Percentiles rank a stretch among this genome's conserved stretches.
Conservation (phyloP, 2,329 filamentous ascomycete species). For the Pyrenochaeta sp. region DNA sequence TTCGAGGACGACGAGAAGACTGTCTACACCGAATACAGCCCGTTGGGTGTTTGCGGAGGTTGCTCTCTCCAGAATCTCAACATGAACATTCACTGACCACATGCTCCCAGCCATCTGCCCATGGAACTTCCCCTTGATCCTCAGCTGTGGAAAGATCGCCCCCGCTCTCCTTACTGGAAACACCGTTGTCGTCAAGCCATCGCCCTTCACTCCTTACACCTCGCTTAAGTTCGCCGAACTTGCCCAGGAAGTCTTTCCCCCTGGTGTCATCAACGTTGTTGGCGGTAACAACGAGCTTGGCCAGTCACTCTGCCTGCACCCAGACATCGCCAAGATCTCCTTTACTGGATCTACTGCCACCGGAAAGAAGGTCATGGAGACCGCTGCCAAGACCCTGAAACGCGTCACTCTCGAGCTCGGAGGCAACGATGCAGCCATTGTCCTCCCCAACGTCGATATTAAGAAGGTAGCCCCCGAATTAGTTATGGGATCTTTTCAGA, state of each 20-base stretch:
- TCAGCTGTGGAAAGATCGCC: constrained; percentile 62
- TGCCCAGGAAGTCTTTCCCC: constrained; percentile 64
- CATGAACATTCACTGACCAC: background rate
- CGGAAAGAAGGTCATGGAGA: constrained; percentile 67
- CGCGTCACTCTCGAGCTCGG: constrained; percentile 68
- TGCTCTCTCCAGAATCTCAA: background rate
- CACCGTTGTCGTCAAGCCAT: constrained; percentile 64
- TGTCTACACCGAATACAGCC: constrained; percentile 55
- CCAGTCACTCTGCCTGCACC: constrained; percentile 65
- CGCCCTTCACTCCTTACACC: constrained; percentile 65
- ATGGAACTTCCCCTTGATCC: constrained; percentile 63
- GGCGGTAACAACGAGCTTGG: constrained; percentile 68
- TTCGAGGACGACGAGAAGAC: constrained; percentile 56
- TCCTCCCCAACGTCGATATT: constrained; percentile 65
- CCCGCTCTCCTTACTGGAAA: constrained; percentile 66
- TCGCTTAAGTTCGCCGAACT: constrained; percentile 68
- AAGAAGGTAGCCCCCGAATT: constrained; percentile 58
- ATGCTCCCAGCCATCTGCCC: constrained; percentile 36
- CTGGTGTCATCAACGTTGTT: constrained; percentile 68
- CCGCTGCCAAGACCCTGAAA: constrained; percentile 65
- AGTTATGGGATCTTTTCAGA: constrained; percentile 61
- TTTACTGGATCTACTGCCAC: constrained; percentile 69
- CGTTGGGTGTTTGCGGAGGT: constrained; percentile 55
- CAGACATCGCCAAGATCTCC: constrained; percentile 66
- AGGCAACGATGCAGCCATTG: constrained; percentile 68